Evolutionary conservation across 345 rosid genomes (phyloP), one percentile per base, ranked within the genome.

Genomic region (Dimocarpus longan): DNA sequence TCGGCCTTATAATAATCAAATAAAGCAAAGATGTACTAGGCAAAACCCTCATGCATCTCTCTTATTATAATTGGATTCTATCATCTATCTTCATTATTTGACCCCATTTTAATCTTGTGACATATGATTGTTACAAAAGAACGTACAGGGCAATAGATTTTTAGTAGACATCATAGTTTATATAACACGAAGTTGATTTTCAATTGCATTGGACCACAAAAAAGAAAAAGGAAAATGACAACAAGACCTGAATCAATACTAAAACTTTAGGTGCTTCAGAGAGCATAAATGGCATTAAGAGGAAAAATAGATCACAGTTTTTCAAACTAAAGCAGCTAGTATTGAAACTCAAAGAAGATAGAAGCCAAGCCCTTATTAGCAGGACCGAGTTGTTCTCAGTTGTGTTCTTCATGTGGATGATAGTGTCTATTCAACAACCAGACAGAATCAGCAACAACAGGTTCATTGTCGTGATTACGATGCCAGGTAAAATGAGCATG

Each of bases 401-500:
- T 54, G 21, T 46, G 21, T 70, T 85, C 88, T 44, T 80, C 84
- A 26, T 66, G 32, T 8, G 88, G 84, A 77, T 75, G 48, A 76
- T 75, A 85, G 50, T 26, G 40, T 64, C 86, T 69, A 32, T 82
- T 85, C 19, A 71, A 80, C 71, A 85, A 4, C 88, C 88, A 83
- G 59, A 40, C 67, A 0, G 82, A 83, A 80, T 85, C 84, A 72
- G 88, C 82, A 32, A 44, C 82, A 44, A 83, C 82, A 43, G 79
- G 13, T 39, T 65, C 74, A 43, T 67, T 71, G 43, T 85, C 86
- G 12, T 85, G 84, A 73, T 85, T 85, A 16, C 88, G 76, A 48
- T 83, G 88, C 88, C 86, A 85, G 1, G 78, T 65, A 60, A 78
- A 85, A 26, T 75, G 60, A 22, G 86, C 86, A 73, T 83, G 84